Percentiles rank a stretch among this genome's conserved stretches.
phyloP scores from a whole-genome alignment of 352 stramenopile genomes.

The Globisporangium irregulare region DNA sequence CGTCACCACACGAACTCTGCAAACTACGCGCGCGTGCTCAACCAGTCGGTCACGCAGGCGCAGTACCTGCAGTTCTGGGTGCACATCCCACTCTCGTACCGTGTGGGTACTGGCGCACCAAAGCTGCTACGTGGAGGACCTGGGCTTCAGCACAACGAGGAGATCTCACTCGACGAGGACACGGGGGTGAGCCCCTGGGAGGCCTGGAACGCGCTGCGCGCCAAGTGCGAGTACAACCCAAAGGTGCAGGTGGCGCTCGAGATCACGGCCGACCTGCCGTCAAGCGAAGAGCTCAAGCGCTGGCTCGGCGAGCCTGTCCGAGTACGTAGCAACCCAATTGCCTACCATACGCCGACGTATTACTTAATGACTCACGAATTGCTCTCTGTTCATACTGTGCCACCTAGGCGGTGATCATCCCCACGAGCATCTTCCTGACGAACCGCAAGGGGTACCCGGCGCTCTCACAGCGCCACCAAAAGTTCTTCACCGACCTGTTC shows the following conservation, averaged over 20 bases:
- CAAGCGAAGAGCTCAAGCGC: slow-evolving; percentile 57
- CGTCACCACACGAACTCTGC: slow-evolving; percentile 36
- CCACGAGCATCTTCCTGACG: slow-evolving; percentile 92
- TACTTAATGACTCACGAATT: slow-evolving; percentile 11
- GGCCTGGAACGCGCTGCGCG: slow-evolving; percentile 78
- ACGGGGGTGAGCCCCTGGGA: slow-evolving; percentile 48
- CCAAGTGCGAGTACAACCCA: slow-evolving; percentile 80
- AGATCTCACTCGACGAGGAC: slow-evolving; percentile 23
- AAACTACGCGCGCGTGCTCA: slow-evolving; percentile 88
- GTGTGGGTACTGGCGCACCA: slow-evolving; percentile 18
- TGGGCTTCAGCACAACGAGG: slow-evolving; percentile 22
- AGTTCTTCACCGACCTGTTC: slow-evolving; percentile 67
- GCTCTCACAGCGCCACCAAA: slow-evolving; percentile 92
- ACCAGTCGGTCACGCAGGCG: slow-evolving; percentile 68
- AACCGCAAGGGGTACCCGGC: slow-evolving; percentile 96
- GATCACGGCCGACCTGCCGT: slow-evolving; percentile 77
- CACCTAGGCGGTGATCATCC: slow-evolving; percentile 75
- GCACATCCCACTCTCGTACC: slow-evolving; percentile 61
- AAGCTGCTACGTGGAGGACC: slow-evolving; percentile 24
- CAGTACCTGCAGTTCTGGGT: slow-evolving; percentile 91
- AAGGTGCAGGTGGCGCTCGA: slow-evolving; percentile 85
- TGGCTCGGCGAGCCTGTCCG: slow-evolving; percentile 88
- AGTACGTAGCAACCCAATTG: slow-evolving; percentile 16
- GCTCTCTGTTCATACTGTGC: background rate
- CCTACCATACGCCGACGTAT: background rate